Evolutionary conservation across 208 protist genomes (phyloP), one percentile per base, ranked within the genome.

Genomic region (Strigomonas culicis): DNA sequence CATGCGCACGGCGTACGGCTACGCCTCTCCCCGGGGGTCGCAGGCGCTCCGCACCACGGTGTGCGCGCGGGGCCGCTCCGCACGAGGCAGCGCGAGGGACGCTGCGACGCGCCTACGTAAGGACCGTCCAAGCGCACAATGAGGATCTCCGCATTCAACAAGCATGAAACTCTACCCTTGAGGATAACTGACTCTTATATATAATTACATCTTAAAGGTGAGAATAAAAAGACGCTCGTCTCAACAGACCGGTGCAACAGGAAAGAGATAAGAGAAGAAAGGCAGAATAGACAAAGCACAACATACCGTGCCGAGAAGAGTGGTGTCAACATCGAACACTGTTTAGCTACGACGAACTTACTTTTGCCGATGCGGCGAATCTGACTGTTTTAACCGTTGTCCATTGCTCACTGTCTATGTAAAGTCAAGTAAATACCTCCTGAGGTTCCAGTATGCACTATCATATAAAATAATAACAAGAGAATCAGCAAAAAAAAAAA

Each of bases 391-490:
- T n/a, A n/a, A n/a, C n/a, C n/a, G n/a, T n/a, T n/a, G n/a, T n/a
- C n/a, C n/a, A n/a, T n/a, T n/a, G n/a, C n/a, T n/a, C n/a, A 19
- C 46, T 31, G 56, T 32, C 25, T 65, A 15, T 31, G n/a, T 58
- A 80, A 63, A 73, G 34, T 81, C 75, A 39, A 52, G 52, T 47
- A 62, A 56, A 24, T 70, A 72, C 63, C 71, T 81, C 75, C 75
- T 70, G 31, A 46, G 75, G 75, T 81, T 81, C 75, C 75, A 81
- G 72, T 72, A 70, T 41, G 31, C 59, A 47, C 44, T 66, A 63
- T 81, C 75, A 81, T 81, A 74, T 15, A 76, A 70, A 55, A 30
- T 59, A 65, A 34, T 17, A 63, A 30, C 28, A 43, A 34, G 8
- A 27, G 8, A 0, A 46, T 3, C n/a, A 10, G 7, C 4, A 22